These are phyloP conservation scores for Hysterium pulicare DNA, from an alignment of 2,329 filamentous ascomycete species.

Conservation along the genomic window DNA sequence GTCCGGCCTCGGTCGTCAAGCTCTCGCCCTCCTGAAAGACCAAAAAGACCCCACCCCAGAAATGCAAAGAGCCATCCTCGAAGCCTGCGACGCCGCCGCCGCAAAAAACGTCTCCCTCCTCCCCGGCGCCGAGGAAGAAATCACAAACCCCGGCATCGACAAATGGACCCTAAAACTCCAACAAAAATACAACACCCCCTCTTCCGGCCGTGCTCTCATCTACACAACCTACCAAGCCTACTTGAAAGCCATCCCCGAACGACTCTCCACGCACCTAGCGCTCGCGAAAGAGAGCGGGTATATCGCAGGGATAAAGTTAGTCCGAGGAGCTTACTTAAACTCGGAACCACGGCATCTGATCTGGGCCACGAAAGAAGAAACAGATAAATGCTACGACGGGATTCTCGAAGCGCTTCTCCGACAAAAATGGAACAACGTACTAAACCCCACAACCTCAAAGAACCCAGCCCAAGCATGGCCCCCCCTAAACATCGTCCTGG, in stretches of 20 bases:
- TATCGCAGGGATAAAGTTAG: constrained; percentile 55
- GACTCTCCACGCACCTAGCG: constrained; percentile 46
- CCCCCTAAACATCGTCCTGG: constrained; percentile 63
- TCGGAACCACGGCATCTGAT: constrained; percentile 51
- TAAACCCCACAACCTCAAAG: constrained; percentile 43
- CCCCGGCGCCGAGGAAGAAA: constrained; percentile 82
- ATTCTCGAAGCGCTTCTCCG: constrained; percentile 66
- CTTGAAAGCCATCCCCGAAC: constrained; percentile 46
- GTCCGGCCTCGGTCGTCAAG: constrained; percentile 75
- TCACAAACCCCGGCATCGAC: constrained; percentile 75
- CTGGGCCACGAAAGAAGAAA: constrained; percentile 52
- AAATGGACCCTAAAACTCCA: constrained; percentile 76
- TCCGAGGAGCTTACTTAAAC: constrained; percentile 55
- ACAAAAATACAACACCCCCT: constrained; percentile 64
- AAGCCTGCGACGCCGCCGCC: constrained; percentile 70
- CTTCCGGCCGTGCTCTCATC: constrained; percentile 61
- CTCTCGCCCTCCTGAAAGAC: constrained; percentile 63
- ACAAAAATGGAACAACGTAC: constrained; percentile 56
- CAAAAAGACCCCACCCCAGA: constrained; percentile 60
- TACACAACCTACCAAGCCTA: constrained; percentile 65
- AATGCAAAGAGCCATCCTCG: constrained; percentile 67
- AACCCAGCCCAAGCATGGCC: constrained; percentile 35
- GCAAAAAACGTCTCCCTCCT: constrained; percentile 69
- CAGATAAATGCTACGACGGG: constrained; percentile 64
- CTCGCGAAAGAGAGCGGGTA: constrained; percentile 46